phyloP scores from a whole-genome alignment of 345 rosid genomes.

The Cardamine chenopodiifolia region DNA sequence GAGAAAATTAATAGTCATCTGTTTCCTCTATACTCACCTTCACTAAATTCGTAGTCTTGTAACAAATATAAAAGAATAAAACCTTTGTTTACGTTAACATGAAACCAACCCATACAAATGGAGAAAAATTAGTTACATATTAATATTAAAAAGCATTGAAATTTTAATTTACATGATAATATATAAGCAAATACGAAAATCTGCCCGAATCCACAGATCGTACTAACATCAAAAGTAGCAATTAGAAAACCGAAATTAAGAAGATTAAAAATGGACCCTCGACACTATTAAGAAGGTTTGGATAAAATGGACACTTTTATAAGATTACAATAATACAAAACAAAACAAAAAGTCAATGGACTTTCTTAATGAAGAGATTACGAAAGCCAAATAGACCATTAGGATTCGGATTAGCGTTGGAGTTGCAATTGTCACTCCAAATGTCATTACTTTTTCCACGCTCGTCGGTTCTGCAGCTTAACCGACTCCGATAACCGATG shows the following conservation, averaged over 20 bases:
- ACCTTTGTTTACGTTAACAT: neutral
- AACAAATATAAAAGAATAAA: neutral
- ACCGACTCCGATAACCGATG: constrained; percentile 65
- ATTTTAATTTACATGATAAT: constrained; percentile 31
- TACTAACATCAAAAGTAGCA: constrained; percentile 36
- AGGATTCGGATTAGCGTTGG: constrained; percentile 32
- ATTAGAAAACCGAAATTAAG: neutral
- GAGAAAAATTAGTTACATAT: neutral
- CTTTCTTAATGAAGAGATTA: constrained; percentile 69
- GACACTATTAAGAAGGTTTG: constrained; percentile 18
- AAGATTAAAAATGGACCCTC: constrained; percentile 21
- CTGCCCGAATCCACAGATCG: constrained; percentile 33
- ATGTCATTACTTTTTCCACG: constrained; percentile 39
- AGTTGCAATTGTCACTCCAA: constrained; percentile 19
- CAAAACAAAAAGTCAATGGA: constrained; percentile 43
- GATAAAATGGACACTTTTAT: neutral
- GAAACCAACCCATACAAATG: neutral
- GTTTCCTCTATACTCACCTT: neutral
- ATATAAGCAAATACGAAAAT: constrained; percentile 21
- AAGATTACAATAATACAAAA: neutral
- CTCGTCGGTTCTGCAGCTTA: constrained; percentile 65
- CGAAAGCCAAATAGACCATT: constrained; percentile 63
- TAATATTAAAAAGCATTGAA: neutral
- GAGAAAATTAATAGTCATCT: neutral
- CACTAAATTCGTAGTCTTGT: neutral